These are phyloP conservation scores for Heliamphora pulchella DNA, from an alignment of 179 eudicot species.

Conservation along the genomic window DNA sequence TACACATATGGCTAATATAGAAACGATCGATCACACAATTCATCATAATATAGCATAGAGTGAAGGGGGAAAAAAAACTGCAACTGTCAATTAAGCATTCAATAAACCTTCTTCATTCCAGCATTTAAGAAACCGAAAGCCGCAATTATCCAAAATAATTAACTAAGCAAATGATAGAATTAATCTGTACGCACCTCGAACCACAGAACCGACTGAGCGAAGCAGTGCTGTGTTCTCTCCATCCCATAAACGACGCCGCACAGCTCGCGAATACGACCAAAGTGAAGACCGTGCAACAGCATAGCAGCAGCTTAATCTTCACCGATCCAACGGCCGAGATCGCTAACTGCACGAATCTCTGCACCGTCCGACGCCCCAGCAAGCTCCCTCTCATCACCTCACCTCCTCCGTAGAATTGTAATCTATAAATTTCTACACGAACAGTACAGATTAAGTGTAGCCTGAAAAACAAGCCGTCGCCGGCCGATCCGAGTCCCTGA, in stretches of 20 bases:
- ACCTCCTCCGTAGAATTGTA: too few species aligned
- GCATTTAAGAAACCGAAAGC: neutral
- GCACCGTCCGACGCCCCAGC: slow-evolving; percentile 46
- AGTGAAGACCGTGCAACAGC: slow-evolving; percentile 42
- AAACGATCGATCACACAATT: too few species aligned
- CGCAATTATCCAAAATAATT: neutral
- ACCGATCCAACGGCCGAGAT: slow-evolving; percentile 47
- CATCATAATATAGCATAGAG: too few species aligned
- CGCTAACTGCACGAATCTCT: slow-evolving; percentile 43
- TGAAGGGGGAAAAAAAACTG: neutral
- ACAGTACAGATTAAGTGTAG: too few species aligned
- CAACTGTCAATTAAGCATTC: neutral
- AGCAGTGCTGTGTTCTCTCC: slow-evolving; percentile 24
- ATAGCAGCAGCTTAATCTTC: slow-evolving; percentile 51
- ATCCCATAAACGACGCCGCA: slow-evolving; percentile 40
- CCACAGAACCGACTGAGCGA: slow-evolving; percentile 22
- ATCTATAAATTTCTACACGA: too few species aligned
- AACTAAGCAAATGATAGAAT: neutral
- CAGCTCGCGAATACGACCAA: slow-evolving; percentile 35
- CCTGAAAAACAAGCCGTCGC: too few species aligned
- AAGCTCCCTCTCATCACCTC: slow-evolving; percentile 46
- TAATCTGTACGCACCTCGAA: slow-evolving; percentile 31
- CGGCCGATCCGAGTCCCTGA: too few species aligned
- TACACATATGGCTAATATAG: neutral
- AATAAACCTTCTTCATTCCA: neutral